Base-by-base conservation (phyloP, 371 early-diverging fungal genomes). In the Rhizopus microsporus region DNA sequence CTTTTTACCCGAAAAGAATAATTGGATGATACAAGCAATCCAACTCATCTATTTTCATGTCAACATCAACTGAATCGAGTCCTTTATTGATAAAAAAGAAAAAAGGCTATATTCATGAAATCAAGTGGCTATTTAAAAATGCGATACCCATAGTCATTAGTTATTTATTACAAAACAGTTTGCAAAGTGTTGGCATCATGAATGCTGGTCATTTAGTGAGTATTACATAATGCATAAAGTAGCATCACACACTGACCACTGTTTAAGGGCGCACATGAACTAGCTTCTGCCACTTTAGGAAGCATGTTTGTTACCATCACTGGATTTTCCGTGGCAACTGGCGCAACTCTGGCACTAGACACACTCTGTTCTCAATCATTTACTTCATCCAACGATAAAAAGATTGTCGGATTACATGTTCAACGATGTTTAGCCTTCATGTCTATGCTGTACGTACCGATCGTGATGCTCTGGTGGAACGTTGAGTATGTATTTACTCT, bases 301-400 rank as follows among this genome's bases (percentile, higher is more conserved):
- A 81, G 85, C 51, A 89, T 93, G 88, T 87, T 88, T 62, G 88
- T 88, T 29, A 87, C 89, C n/a, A 89, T 95, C 13, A 89, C 93
- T 16, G 93, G 93, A 12, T 81, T 84, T 63, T 89, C 90, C 3
- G 75, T 92, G 16, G 85, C 86, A 4, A 82, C 88, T 9, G 93
- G 91, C n/a, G 76, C 88, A 45, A 84, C 89, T 5, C 77, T 90
- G 38, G 92, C 89, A 0, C 76, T 95, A n/a, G 94, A 95, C 66
- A 93, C 94, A 6, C 82, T 95, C 16, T 92, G 93, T 59, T 88
- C 91, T 10, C 94, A 95, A 64, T 80, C 93, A 3, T 90, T 75
- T 60, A 93, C 94, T 0, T 88, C 81, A 0, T 65, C 83, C 3
- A 72, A 68, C 9, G 89, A 93, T 67, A 77, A 80, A 37, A 81